Conservation (phyloP, 768 basidiomycete species). For the Tylopilus plumbeoviolaceoides region DNA sequence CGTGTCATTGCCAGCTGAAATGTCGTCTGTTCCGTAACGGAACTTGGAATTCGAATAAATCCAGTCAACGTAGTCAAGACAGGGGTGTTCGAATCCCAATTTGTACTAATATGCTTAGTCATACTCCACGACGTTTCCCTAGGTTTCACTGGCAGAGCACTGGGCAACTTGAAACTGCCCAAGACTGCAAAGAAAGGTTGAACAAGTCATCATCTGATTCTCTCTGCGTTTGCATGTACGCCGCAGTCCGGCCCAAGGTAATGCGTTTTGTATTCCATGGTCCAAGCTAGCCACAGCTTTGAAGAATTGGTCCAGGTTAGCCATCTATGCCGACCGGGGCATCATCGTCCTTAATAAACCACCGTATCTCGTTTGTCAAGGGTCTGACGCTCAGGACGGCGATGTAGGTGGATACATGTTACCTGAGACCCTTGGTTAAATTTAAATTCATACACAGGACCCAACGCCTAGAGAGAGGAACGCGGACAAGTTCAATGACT, state of each 20-base stretch:
- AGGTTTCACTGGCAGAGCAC: too few relatives aligned
- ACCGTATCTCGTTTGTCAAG: conserved; percentile 52
- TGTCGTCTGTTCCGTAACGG: too few relatives aligned
- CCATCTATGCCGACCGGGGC: conserved; percentile 51
- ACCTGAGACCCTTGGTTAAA: not conserved
- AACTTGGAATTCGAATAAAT: too few relatives aligned
- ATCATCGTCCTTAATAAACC: conserved; percentile 61
- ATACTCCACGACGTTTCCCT: too few relatives aligned
- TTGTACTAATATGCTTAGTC: conserved; percentile 9
- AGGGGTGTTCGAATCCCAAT: not conserved
- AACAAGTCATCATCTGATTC: too few relatives aligned
- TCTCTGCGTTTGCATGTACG: conserved; percentile 12
- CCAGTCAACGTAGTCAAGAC: not conserved
- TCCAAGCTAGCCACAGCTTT: conserved; percentile 5
- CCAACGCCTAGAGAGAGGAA: conserved; percentile 22
- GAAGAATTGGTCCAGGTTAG: conserved; percentile 31
- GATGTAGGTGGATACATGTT: conserved; percentile 16
- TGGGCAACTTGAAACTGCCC: too few relatives aligned
- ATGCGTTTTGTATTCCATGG: not conserved
- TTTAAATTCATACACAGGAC: conserved; percentile 9
- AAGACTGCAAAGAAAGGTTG: not conserved
- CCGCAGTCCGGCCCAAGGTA: conserved; percentile 22
- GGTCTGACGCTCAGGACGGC: conserved; percentile 24
- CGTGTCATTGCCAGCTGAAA: too few relatives aligned
- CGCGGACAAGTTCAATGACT: conserved; percentile 33